Evolutionary conservation across 331 rosid genomes (phyloP).

Genomic region (Acacia concinna): DNA sequence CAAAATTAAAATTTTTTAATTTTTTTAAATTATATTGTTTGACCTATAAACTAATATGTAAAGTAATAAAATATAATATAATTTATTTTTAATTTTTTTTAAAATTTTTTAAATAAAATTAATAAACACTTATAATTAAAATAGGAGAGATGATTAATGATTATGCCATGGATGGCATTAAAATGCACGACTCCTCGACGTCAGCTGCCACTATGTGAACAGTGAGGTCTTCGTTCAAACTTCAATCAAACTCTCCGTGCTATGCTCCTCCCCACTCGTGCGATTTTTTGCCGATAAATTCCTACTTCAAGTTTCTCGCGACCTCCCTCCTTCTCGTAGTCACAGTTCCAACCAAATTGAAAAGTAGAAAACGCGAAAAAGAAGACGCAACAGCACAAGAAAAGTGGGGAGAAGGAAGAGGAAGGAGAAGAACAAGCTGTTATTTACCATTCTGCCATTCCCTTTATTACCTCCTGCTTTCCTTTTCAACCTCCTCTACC

Average conservation of each 20-base stretch:
- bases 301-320: not conserved
- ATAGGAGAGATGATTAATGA: no score
- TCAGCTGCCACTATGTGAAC: not conserved
- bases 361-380: not conserved
- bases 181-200: not conserved
- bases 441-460: constrained; percentile 48
- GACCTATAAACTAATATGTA: no score
- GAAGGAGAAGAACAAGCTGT: constrained; percentile 24
- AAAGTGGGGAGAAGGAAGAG: not conserved
- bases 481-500: not conserved
- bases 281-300: constrained; percentile 22
- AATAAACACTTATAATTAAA: no score
- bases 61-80: no score
- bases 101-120: no score
- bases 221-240: not conserved
- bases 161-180: no score
- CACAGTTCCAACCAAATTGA: not conserved
- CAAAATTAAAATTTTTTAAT: no score
- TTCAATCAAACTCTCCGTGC: not conserved
- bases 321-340: not conserved
- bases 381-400: not conserved
- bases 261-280: not conserved
- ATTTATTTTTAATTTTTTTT: no score
- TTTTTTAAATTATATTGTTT: no score
- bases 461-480: constrained; percentile 19